Conservation (phyloP, 495 filamentous ascomycete genomes). For the Xylaria longipes region DNA sequence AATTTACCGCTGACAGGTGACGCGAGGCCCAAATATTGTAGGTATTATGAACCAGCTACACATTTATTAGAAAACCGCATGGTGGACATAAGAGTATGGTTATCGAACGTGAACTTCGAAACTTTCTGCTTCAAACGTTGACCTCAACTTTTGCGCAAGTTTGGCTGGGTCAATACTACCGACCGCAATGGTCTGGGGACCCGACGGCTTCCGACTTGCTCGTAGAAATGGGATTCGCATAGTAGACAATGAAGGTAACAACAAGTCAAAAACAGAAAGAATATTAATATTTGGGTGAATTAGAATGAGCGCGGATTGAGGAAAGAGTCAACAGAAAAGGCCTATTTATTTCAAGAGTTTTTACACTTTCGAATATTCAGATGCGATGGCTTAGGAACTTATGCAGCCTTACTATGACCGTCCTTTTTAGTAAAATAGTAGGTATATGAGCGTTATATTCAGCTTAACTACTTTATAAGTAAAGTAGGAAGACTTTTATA, state of each 20-base stretch:
- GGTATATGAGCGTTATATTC: not conserved
- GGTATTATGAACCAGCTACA: not conserved
- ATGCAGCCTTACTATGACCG: too few relatives aligned
- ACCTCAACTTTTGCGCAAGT: not conserved
- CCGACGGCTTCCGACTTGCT: not conserved
- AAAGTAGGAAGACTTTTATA: not conserved
- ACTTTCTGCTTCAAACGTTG: not conserved
- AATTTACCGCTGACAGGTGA: not conserved
- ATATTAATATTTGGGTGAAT: too few relatives aligned
- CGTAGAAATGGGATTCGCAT: not conserved
- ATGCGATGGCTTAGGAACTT: too few relatives aligned
- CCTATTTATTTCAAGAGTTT: too few relatives aligned
- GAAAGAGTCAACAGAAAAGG: too few relatives aligned
- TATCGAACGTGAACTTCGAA: not conserved
- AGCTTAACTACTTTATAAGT: not conserved
- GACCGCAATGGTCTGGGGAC: not conserved
- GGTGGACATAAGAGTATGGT: not conserved
- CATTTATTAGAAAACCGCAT: not conserved
- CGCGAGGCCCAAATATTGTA: not conserved
- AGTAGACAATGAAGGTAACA: not conserved
- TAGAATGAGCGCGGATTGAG: too few relatives aligned
- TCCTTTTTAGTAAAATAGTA: too few relatives aligned
- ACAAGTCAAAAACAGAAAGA: too few relatives aligned
- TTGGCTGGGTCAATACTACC: not conserved
- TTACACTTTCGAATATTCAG: too few relatives aligned